phyloP scores from a whole-genome alignment of 768 basidiomycete species.

The Psilocybe tampanensis region DNA sequence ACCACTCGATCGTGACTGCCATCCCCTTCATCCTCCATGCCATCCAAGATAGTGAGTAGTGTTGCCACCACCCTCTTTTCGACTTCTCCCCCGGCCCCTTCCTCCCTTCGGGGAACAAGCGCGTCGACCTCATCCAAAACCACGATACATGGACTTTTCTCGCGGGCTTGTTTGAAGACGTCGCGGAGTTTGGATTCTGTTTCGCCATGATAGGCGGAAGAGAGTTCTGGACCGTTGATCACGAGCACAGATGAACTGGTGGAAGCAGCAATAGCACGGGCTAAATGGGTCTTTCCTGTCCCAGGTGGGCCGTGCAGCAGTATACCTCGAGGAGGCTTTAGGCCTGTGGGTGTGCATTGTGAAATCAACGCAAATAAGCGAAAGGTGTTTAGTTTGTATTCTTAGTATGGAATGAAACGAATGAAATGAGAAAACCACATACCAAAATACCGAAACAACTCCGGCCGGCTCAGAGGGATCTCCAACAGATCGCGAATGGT shows the following conservation, averaged over 20 bases:
- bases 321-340: conserved; percentile 97
- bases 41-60: conserved; percentile 92
- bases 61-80: conserved; percentile 97
- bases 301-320: conserved; percentile 95
- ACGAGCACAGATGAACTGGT: conserved; percentile 87
- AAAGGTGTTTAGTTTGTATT: not conserved
- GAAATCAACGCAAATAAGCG: conserved; percentile 3
- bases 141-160: conserved; percentile 87
- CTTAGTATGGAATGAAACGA: not conserved
- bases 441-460: conserved; percentile 37
- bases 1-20: conserved; percentile 68
- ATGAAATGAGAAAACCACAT: conserved; percentile 6
- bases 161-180: conserved; percentile 84
- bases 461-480: conserved; percentile 34
- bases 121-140: conserved; percentile 97
- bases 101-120: conserved; percentile 87
- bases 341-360: conserved; percentile 42
- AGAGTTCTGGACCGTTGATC: conserved; percentile 94
- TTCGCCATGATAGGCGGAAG: conserved; percentile 96
- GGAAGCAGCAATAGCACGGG: conserved; percentile 89
- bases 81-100: conserved; percentile 90
- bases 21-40: conserved; percentile 61
- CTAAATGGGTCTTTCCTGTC: conserved; percentile 97
- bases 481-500: conserved; percentile 56
- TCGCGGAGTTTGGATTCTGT: conserved; percentile 90